Conservation (phyloP, 2,329 filamentous ascomycete species). For the Penicillium olsonii region DNA sequence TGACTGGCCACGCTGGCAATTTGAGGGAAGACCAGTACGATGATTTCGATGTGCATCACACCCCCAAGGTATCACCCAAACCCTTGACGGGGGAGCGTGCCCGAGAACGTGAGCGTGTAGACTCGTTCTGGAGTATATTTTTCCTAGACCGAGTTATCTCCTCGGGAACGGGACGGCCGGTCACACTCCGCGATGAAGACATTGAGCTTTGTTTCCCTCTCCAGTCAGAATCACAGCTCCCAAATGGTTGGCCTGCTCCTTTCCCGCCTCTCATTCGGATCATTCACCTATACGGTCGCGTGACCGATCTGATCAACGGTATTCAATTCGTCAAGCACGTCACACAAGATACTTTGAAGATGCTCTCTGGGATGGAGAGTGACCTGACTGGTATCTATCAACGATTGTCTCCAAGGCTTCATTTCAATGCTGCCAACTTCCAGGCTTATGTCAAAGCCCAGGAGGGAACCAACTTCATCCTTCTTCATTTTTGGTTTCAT, state of each 20-base stretch:
- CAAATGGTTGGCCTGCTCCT: conserved; percentile 71
- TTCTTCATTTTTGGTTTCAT: conserved; percentile 88
- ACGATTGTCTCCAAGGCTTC: conserved; percentile 69
- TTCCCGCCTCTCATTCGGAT: conserved; percentile 81
- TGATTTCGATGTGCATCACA: conserved; percentile 40
- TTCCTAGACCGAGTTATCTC: conserved; percentile 85
- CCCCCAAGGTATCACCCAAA: conserved; percentile 31
- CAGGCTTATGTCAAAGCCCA: conserved; percentile 78
- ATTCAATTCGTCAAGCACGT: conserved; percentile 74
- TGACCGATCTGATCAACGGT: conserved; percentile 81
- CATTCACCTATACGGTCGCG: conserved; percentile 80
- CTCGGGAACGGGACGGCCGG: conserved; percentile 79
- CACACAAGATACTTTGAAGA: conserved; percentile 70
- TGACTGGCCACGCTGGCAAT: conserved; percentile 44
- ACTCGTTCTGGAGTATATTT: conserved; percentile 90
- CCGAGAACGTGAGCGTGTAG: conserved; percentile 77
- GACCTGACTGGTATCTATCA: conserved; percentile 76
- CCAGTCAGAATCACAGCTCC: conserved; percentile 52
- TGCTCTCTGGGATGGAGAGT: conserved; percentile 74
- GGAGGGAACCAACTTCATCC: conserved; percentile 82
- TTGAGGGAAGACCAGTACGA: conserved; percentile 48
- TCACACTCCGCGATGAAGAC: conserved; percentile 80
- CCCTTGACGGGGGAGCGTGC: conserved; percentile 59
- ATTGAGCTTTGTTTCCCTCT: conserved; percentile 74
- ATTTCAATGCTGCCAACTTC: conserved; percentile 85